phyloP scores from a whole-genome alignment of 2,329 filamentous ascomycete genomes.

The Colletotrichum australisinense region DNA sequence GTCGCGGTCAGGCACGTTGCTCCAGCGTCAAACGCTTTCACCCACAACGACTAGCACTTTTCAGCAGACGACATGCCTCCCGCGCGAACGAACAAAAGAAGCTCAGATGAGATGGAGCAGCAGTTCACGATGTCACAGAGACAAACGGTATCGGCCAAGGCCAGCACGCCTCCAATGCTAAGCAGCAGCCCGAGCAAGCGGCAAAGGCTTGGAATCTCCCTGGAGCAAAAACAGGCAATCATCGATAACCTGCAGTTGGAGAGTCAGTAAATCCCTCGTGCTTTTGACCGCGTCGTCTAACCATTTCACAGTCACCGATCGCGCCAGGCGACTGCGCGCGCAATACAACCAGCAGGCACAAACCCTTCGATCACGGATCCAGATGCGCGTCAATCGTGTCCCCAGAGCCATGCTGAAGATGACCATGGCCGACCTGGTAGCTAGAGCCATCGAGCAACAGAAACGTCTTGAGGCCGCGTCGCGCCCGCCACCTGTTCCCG shows the following conservation, averaged over 20 bases:
- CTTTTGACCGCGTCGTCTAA: constrained; percentile 32
- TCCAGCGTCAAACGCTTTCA: constrained; percentile 8
- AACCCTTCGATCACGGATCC: constrained; percentile 85
- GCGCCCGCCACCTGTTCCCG: constrained; percentile 59
- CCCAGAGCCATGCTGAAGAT: constrained; percentile 81
- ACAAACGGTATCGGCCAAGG: constrained; percentile 45
- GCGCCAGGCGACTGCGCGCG: constrained; percentile 86
- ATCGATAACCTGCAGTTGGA: constrained; percentile 92
- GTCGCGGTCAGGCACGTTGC: constrained; percentile 12
- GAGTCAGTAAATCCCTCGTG: constrained; percentile 65
- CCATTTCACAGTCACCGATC: constrained; percentile 77
- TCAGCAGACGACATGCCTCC: constrained; percentile 58
- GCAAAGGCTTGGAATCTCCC: constrained; percentile 69
- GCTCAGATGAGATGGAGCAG: constrained; percentile 39
- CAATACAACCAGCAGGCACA: constrained; percentile 92
- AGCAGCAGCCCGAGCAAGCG: constrained; percentile 72
- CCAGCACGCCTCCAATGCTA: constrained; percentile 50
- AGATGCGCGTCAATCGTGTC: constrained; percentile 93
- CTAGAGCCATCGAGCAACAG: constrained; percentile 60
- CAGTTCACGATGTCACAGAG: constrained; percentile 38
- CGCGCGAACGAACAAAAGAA: constrained; percentile 51
- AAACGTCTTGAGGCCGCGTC: constrained; percentile 44
- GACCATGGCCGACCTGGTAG: constrained; percentile 83
- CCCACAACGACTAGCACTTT: constrained; percentile 43
- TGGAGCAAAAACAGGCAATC: constrained; percentile 84